Base-by-base conservation (phyloP, 148 eudicot genomes). In the Selenicereus undatus region DNA sequence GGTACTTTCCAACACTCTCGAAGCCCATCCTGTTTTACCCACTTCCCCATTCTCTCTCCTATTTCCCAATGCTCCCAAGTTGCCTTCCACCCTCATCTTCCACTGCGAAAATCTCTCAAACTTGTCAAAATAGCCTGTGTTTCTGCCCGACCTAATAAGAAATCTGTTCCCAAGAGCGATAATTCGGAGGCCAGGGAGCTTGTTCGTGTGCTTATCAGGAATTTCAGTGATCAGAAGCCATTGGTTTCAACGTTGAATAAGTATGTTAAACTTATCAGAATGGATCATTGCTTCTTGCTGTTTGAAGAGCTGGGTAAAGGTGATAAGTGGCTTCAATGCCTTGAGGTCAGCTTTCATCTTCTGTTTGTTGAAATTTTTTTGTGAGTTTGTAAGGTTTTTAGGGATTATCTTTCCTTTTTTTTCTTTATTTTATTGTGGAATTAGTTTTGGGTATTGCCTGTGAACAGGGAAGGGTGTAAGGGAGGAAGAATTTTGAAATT, bases 281-380 rank as follows among this genome's bases (percentile, higher is more conserved):
- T 87, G 79, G 98, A 97, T 21, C 99, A 97, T 80, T 96, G 99
- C 81, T 97, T 97, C 84, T 69, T 94, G 83, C 78, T 97, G 73
- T 97, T 97, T 86, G 98, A 97, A 80, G 97, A 91, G 77, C 90
- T 97, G 27, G 98, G 97, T 0, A 94, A 82, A 87, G 50, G 82
- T 71, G 94, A 91, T 79, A 88, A 89, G 71, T 97, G 99, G 99
- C 92, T 94, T 76, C 97, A 94, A 18, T 97, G 99, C 86, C 93
- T 97, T 68, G 99, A 97, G 99, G 99, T 97, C 79, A 11, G 16
- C 71, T 27, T 16, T 27, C 7, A 3, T 8, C 5, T 16, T 12
- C 35, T 27, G 2, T 66, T 26, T 64, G 11, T 12, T 3, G 17
- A 26, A 9, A 27, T 66, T 66, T 36, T 32, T 27, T 66, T 66